Percentiles rank a stretch among this genome's conserved stretches.
These are phyloP conservation scores for Rhytidiadelphus loreus DNA, from an alignment of 225 moss, liverwort and hornwort genomes.

Conservation along the genomic window DNA sequence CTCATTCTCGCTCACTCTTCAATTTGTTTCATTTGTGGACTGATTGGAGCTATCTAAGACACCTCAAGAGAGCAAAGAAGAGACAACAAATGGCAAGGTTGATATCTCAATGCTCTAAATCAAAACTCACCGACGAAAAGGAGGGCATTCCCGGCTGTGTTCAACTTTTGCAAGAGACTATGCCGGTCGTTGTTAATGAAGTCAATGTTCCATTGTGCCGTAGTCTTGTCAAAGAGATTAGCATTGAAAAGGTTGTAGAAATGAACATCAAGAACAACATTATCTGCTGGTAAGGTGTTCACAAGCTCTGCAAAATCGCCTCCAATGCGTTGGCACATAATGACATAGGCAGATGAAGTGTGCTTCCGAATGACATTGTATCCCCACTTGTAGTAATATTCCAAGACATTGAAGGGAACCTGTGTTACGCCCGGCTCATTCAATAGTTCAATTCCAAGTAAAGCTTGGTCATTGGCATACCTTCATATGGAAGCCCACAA, in stretches of 20 bases:
- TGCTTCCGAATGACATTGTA: conserved; percentile 24
- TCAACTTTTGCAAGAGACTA: conserved; percentile 5
- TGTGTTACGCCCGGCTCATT: conserved; percentile 15
- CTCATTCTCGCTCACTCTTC: neutral
- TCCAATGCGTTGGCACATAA: conserved; percentile 37
- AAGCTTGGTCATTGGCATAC: conserved; percentile 14
- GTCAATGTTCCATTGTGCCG: conserved; percentile 32
- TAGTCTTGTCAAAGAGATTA: conserved; percentile 5
- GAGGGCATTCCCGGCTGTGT: conserved; percentile 26
- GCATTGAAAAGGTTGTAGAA: conserved; percentile 34
- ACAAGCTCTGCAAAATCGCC: conserved; percentile 20
- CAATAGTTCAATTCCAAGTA: conserved; percentile 29
- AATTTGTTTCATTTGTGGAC: neutral
- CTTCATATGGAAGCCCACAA: neutral
- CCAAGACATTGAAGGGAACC: conserved; percentile 12
- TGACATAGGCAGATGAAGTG: conserved; percentile 10
- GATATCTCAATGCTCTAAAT: too few species aligned
- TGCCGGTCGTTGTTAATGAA: conserved; percentile 15
- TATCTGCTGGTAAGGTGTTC: conserved; percentile 18
- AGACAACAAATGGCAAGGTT: neutral
- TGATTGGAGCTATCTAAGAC: neutral
- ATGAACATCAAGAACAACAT: conserved; percentile 31
- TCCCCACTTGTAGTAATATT: conserved; percentile 32
- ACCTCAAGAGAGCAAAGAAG: neutral
- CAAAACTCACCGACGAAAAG: conserved; percentile 19